Evolutionary conservation across 495 filamentous ascomycete genomes (phyloP).

Genomic region (Penicillium dipodomyicola): DNA sequence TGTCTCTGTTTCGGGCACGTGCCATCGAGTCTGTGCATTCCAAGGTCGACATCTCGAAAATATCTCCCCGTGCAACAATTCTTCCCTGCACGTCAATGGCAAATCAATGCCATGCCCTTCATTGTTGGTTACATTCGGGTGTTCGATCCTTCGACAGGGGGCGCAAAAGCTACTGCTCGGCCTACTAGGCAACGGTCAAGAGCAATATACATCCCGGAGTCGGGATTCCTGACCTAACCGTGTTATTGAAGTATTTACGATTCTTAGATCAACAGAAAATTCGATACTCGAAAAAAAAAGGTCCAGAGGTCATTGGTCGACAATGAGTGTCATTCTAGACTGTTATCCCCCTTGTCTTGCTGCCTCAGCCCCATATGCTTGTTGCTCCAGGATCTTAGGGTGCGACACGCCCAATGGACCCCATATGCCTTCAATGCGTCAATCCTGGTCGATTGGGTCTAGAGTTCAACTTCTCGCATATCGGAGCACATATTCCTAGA

Average conservation of each 20-base stretch:
- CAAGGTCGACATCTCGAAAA: constrained; percentile 13
- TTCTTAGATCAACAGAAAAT: constrained; percentile 1
- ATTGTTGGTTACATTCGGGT: constrained; percentile 26
- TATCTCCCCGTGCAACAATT: constrained; percentile 4
- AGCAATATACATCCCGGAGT: constrained; percentile 11
- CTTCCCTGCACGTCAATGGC: constrained; percentile 8
- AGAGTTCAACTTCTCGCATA: neutral
- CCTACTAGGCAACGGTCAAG: constrained; percentile 8
- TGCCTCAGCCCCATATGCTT: constrained; percentile 19
- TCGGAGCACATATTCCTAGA: constrained; percentile 3
- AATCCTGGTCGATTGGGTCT: constrained; percentile 6
- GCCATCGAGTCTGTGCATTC: constrained; percentile 7
- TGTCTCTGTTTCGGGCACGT: constrained; percentile 22
- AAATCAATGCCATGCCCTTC: constrained; percentile 14
- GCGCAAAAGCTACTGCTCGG: constrained; percentile 6
- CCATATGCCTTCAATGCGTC: constrained; percentile 4
- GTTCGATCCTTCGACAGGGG: constrained; percentile 20
- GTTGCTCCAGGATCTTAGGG: constrained; percentile 26
- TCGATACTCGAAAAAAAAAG: neutral
- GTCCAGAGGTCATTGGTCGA: constrained; percentile 13
- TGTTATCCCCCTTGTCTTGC: constrained; percentile 15
- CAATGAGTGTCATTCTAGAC: constrained; percentile 18
- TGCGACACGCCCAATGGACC: constrained; percentile 10
- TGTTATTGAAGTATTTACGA: neutral
- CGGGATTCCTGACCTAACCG: constrained; percentile 10